phyloP scores from a whole-genome alignment of 331 rosid species.

The Quercus lobata region DNA sequence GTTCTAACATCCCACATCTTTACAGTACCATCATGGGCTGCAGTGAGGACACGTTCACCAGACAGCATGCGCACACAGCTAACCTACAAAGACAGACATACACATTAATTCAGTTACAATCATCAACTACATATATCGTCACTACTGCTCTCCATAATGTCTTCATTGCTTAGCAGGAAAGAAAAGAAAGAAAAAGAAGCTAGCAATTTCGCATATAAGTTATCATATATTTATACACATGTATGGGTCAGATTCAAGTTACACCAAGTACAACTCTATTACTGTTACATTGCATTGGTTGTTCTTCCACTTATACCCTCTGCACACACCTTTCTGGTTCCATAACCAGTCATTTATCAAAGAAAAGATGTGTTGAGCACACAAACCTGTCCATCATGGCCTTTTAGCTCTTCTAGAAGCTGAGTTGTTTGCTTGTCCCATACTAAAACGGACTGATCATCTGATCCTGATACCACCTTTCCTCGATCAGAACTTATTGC shows the following conservation, averaged over 20 bases:
- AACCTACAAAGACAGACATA: constrained; percentile 51
- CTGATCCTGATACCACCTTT: constrained; percentile 96
- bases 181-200: background rate
- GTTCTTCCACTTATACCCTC: background rate
- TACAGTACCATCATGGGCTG: constrained; percentile 96
- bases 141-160: constrained; percentile 9
- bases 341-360: background rate
- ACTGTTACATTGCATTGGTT: background rate
- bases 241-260: no score
- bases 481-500: constrained; percentile 93
- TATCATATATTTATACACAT: background rate
- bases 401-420: constrained; percentile 97
- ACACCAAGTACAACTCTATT: no score
- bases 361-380: constrained; percentile 9
- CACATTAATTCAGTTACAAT: constrained; percentile 27
- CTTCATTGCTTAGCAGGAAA: constrained; percentile 6
- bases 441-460: constrained; percentile 83
- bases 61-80: constrained; percentile 95
- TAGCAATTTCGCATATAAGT: background rate
- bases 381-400: constrained; percentile 89
- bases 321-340: background rate
- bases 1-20: constrained; percentile 99
- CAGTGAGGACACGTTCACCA: constrained; percentile 94
- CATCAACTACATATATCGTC: constrained; percentile 10
- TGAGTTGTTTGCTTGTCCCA: constrained; percentile 98